Conservation (phyloP, 2,329 filamentous ascomycete species). For the Stachybotrys chlorohalonatus region DNA sequence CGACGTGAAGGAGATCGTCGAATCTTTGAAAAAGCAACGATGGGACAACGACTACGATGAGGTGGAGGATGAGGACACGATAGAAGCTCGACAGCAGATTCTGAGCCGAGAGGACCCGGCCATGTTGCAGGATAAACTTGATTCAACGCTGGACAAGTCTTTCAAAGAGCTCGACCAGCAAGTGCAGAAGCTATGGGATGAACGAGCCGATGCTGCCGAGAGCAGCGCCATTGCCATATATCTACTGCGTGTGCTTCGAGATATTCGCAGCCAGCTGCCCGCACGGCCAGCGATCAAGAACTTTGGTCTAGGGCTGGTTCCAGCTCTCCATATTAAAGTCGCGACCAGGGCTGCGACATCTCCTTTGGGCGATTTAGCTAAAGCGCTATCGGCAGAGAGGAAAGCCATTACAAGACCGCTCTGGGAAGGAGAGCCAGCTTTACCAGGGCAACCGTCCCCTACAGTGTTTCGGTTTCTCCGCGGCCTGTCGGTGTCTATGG, state of each 20-base stretch:
- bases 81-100: constrained; percentile 55
- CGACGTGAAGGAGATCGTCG: constrained; percentile 53
- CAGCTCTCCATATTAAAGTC: constrained; percentile 54
- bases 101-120: constrained; percentile 66
- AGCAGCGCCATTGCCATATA: constrained; percentile 52
- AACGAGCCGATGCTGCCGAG: constrained; percentile 33
- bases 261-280: constrained; percentile 61
- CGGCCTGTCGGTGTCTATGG: constrained; percentile 58
- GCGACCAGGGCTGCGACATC: constrained; percentile 40
- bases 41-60: constrained; percentile 71
- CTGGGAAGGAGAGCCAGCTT: constrained; percentile 69
- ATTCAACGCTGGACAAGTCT: constrained; percentile 44
- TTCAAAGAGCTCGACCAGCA: constrained; percentile 51
- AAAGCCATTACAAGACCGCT: constrained; percentile 54
- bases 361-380: constrained; percentile 38
- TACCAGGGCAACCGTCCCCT: constrained; percentile 74
- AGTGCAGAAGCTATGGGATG: constrained; percentile 39
- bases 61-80: constrained; percentile 63
- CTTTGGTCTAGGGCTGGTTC: constrained; percentile 54
- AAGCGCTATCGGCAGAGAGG: constrained; percentile 31
- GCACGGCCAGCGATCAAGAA: constrained; percentile 34
- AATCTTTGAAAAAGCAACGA: constrained; percentile 54
- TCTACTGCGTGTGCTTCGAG: constrained; percentile 63
- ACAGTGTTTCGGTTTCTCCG: constrained; percentile 64
- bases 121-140: constrained; percentile 50